Base-by-base conservation (phyloP, 2,329 filamentous ascomycete genomes). In the Neofusicoccum sp. region DNA sequence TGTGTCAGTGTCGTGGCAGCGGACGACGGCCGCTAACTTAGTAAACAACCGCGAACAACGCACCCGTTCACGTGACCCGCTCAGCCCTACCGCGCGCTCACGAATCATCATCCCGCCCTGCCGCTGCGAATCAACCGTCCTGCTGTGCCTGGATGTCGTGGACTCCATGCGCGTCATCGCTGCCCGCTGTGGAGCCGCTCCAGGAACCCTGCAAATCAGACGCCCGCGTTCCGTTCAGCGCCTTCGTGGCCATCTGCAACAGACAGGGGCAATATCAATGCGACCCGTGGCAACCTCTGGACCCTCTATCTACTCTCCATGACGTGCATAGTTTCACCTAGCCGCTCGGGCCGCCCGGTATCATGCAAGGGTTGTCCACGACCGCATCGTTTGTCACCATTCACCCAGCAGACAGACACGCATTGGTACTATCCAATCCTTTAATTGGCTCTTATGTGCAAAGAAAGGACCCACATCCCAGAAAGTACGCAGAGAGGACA, bases 391-490 rank as follows among this genome's bases (percentile, higher is more conserved):
- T 40, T 48, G 28, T 34, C 28, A 51, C 6, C 28, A 14, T 11
- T 14, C 31, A 41, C 49, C 41, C 36, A 5, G 8, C 26, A 11
- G 14, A 8, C 6, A 8, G 28, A 26, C 16, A 31, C 24, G 14
- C 14, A 20, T 31, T 28, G 41, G 38, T 56, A 56, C 51, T 30
- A 34, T 43, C 51, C 51, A 56, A 56, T 56, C 43, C 51, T 41
- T 54, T 43, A 28, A 56, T 56, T 56, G 51, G 51, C 38, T 56
- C 38, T 41, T 43, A 56, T 56, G 38, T 56, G 51, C 51, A 56
- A 56, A 56, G 36, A 43, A 56, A 56, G 33, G 43, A 56, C 8
- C 33, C 51, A 24, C 36, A n/a, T 33, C 36, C 36, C 51, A 41
- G 26, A 38, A 51, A 33, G 9, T 24, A 20, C 14, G 34, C 36